Evolutionary conservation across 2,329 filamentous ascomycete species (phyloP), one percentile per base, ranked within the genome.

Genomic region (Pestalotiopsis sp.): DNA sequence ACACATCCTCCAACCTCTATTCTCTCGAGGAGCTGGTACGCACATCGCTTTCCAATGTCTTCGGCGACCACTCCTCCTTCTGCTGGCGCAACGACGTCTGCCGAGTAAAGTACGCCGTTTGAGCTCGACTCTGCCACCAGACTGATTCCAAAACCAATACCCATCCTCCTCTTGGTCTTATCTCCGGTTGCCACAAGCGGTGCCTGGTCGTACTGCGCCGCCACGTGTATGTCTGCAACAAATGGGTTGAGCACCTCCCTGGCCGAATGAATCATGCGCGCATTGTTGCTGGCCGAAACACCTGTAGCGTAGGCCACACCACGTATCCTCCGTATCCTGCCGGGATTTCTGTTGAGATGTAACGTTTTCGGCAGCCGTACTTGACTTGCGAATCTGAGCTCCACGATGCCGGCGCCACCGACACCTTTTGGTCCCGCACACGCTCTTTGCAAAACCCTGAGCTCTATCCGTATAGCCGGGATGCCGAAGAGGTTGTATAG

Each of bases 291-390:
- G 0, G 93, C 95, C 12, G 93, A 93, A 0, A 98, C 95, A 61
- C 97, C 96, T 0, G 93, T 94, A 67, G 93, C 92, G 81, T 98
- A 99, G 62, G 96, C 95, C 58, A 99, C 96, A 69, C 96, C 96
- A 68, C 95, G 88, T 73, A 99, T 92, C 74, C 91, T 90, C 86
- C 94, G 95, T 75, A 99, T 92, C 68, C 93, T 87, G 7, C 96
- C 96, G 0, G 95, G 90, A 71, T 89, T 92, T 74, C 97, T 87
- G 78, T 91, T 87, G 67, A 98, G 82, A 80, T 99, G 96, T 78
- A 99, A 84, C 49, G 96, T 99, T 84, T 97, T 97, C 12, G 96
- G 96, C 65, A 98, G 84, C 49, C 95, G 90, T 13, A 99, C 92
- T 82, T 99, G 96, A 79, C 95, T 95, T 23, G 93, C 94, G 77